Conservation (phyloP, 1,284 basidiomycete species). For the Leccinum subfulvum region DNA sequence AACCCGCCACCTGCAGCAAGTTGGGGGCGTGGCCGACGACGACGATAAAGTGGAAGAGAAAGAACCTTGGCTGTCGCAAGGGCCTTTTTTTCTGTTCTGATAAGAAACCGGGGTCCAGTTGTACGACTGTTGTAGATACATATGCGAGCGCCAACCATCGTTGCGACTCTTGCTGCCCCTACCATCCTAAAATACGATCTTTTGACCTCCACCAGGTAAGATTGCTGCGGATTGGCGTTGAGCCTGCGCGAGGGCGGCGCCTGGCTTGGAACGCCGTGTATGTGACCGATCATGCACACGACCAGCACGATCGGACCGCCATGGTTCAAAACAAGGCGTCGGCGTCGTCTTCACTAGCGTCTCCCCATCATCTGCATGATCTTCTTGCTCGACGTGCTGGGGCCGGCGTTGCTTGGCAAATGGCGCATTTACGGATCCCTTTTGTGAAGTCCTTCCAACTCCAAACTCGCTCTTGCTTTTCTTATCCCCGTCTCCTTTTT, state of each 20-base stretch:
- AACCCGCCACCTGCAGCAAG: too few relatives aligned
- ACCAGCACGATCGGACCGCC: conserved; percentile 7
- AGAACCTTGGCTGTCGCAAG: too few relatives aligned
- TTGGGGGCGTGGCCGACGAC: too few relatives aligned
- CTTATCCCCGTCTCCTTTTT: conserved; percentile 20
- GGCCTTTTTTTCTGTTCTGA: too few relatives aligned
- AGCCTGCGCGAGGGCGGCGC: conserved; percentile 87
- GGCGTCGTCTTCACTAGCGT: not conserved
- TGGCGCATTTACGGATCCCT: not conserved
- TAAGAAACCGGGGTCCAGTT: too few relatives aligned
- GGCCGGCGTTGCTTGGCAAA: conserved; percentile 6
- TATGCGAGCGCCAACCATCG: not conserved
- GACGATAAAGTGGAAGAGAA: too few relatives aligned
- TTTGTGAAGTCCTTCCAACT: conserved; percentile 10
- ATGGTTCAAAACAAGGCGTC: not conserved
- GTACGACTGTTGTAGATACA: too few relatives aligned
- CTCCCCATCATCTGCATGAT: not conserved
- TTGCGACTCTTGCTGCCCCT: not conserved
- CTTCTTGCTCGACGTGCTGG: conserved; percentile 1
- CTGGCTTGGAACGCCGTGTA: conserved; percentile 68
- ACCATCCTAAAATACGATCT: conserved; percentile 67
- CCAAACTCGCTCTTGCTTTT: conserved; percentile 7
- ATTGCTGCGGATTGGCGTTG: conserved; percentile 85
- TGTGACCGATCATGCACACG: conserved; percentile 6
- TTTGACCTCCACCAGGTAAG: conserved; percentile 76